Base-by-base conservation (phyloP, 2,329 filamentous ascomycete genomes). In the Polytolypa hystricis region DNA sequence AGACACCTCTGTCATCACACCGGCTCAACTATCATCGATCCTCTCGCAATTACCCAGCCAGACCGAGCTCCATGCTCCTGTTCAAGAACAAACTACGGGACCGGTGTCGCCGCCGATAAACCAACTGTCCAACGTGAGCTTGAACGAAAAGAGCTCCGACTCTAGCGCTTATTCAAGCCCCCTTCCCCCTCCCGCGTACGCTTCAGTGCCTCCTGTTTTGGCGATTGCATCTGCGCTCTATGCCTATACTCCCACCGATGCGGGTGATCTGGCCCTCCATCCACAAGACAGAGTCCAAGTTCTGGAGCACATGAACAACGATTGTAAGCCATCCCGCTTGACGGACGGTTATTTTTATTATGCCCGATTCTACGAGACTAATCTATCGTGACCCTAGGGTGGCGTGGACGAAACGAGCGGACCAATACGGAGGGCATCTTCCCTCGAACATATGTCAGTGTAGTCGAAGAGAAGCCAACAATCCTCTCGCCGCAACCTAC, bases 391-490 rank as follows among this genome's bases (percentile, higher is more conserved):
- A 4, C n/a, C 43, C 19, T 38, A 67, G 64, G 64, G 64, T 67
- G 89, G 95, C 86, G 85, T 70, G 89, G 89, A 48, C 76, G 74
- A 49, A 94, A 93, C 62, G 69, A 80, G 53, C 77, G 85, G 36
- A 93, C 86, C 6, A 81, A 81, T 38, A 66, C 75, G 47, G 84
- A 93, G 64, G 89, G 89, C 50, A 94, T 96, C 57, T 96, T 96
- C 71, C 89, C 89, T n/a, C 76, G 81, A 49, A 85, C 74, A 57
- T 96, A 96, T 56, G 87, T 93, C 33, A 71, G 67, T 44, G 67
- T 84, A 35, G 63, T 82, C 35, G 78, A 87, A 49, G 70, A 81
- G 47, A 77, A 81, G 58, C 58, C 42, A 50, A 68, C 34, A 44
- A 50, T 39, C 36, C 47, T 57, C 36, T 49, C 64, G 43, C 57